Conservation (phyloP, 2,329 filamentous ascomycete genomes). For the Parascedosporium putredinis region DNA sequence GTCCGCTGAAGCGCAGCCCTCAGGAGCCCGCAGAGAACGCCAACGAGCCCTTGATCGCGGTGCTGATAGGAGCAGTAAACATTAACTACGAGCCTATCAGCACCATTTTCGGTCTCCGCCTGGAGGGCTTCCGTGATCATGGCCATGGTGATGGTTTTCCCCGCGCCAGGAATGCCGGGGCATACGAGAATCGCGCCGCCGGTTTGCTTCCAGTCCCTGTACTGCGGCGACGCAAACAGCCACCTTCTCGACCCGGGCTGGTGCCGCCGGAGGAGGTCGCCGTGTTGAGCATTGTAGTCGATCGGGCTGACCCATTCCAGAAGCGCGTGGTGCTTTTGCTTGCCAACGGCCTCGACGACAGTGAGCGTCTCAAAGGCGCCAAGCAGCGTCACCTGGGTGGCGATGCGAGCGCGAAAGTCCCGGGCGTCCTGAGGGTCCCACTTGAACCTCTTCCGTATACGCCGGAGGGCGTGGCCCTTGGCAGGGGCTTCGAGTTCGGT, state of each 20-base stretch:
- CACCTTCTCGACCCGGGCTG: neutral
- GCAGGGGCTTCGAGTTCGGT: neutral
- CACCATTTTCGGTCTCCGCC: neutral
- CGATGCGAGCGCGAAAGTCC: neutral
- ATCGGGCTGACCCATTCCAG: neutral
- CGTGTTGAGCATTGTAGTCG: neutral
- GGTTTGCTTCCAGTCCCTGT: neutral
- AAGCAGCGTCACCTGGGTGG: neutral
- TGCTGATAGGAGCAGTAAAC: neutral
- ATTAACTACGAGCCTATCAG: neutral
- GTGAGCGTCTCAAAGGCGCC: neutral
- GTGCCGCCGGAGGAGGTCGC: neutral
- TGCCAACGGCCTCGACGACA: neutral
- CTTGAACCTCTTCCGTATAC: neutral
- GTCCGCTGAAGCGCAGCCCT: neutral
- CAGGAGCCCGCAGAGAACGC: neutral
- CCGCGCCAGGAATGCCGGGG: neutral
- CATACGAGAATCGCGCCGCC: neutral
- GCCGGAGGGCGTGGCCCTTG: neutral
- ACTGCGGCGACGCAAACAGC: neutral
- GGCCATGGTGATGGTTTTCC: neutral
- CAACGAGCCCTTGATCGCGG: neutral
- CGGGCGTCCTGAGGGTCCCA: neutral
- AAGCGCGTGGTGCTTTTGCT: neutral
- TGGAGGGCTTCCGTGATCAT: neutral